These are phyloP conservation scores for Rosa multiflora DNA, from an alignment of 306 rosid genomes.

Conservation along the genomic window DNA sequence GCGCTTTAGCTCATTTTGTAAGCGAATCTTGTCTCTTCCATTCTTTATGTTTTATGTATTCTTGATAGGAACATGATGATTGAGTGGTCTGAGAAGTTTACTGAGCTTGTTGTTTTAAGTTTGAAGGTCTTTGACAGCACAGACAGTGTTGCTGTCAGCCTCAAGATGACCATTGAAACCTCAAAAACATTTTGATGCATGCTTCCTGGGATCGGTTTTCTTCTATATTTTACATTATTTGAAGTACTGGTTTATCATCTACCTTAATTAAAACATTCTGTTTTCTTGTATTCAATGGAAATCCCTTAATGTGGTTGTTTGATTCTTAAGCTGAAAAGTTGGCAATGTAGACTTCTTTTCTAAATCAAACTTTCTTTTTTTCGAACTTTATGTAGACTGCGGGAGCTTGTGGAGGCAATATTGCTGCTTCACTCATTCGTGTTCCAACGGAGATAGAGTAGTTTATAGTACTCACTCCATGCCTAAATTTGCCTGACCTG, in stretches of 20 bases:
- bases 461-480: slow-evolving; percentile 21
- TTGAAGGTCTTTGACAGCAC: neutral
- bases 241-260: too few species aligned
- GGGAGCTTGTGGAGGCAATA: slow-evolving; percentile 79
- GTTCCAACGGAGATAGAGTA: slow-evolving; percentile 90
- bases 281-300: too few species aligned
- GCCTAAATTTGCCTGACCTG: slow-evolving; percentile 20
- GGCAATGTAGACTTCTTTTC: neutral
- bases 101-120: neutral
- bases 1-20: slow-evolving; percentile 90
- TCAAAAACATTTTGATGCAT: too few species aligned
- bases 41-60: neutral
- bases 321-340: neutral
- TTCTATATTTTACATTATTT: too few species aligned
- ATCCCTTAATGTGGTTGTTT: too few species aligned
- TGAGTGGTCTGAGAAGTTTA: neutral
- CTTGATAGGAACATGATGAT: neutral
- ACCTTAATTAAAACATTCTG: too few species aligned
- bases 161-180: neutral
- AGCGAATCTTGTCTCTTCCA: slow-evolving; percentile 25
- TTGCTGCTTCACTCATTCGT: slow-evolving; percentile 92
- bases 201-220: too few species aligned
- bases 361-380: neutral
- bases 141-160: neutral
- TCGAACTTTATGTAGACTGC: slow-evolving; percentile 61